A percentile compares a stretch with the other conserved stretches of the same genome.
Evolutionary conservation across 805 yeast species (phyloP).

Genomic region (Saccharomycopsis guyanensis): DNA sequence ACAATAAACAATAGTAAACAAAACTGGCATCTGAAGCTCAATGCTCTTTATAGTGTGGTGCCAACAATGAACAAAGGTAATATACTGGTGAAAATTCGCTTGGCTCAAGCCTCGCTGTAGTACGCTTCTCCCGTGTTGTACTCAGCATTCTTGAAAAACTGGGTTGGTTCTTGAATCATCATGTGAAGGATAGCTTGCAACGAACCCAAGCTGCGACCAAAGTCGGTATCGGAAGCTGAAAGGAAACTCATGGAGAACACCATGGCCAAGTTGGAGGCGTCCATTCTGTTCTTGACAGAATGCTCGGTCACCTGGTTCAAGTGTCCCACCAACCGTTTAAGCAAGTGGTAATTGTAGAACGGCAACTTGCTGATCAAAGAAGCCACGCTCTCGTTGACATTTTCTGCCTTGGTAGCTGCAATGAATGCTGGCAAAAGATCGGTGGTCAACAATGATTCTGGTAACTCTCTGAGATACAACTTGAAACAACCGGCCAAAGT

Average conservation of each 20-base stretch:
- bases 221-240: conserved; percentile 31
- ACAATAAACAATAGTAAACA: background rate
- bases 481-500: conserved; percentile 86
- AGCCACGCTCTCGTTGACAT: conserved; percentile 25
- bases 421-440: conserved; percentile 55
- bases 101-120: background rate
- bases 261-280: conserved; percentile 80
- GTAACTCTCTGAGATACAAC: conserved; percentile 74
- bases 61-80: background rate
- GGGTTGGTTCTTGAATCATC: conserved; percentile 36
- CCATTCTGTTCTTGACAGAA: conserved; percentile 74
- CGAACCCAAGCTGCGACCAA: conserved; percentile 39
- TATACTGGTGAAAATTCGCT: no score
- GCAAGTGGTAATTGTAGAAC: conserved; percentile 52
- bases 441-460: conserved; percentile 72
- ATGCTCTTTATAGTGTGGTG: background rate
- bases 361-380: conserved; percentile 45
- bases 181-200: conserved; percentile 45
- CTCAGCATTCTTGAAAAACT: conserved; percentile 23
- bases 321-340: conserved; percentile 63
- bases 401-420: conserved; percentile 29
- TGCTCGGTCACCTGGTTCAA: conserved; percentile 59
- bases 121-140: background rate
- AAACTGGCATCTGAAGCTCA: background rate
- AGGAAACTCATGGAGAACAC: conserved; percentile 68